Conservation (phyloP, 2,329 filamentous ascomycete genomes). For the Balansia obtecta region DNA sequence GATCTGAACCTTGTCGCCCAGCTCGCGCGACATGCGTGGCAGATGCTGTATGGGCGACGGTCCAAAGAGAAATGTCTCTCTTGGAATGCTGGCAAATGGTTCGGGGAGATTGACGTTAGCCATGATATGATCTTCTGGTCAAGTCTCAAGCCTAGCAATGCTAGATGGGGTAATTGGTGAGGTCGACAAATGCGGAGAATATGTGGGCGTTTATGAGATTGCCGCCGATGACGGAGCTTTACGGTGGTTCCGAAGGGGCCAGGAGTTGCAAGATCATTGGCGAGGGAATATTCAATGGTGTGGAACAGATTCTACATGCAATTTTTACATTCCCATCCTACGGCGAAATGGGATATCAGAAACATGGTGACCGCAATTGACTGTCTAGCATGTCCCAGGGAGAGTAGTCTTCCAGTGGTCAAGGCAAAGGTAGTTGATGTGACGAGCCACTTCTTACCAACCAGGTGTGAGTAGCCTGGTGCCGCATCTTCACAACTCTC, state of each 20-base stretch:
- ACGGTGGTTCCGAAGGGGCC: neutral
- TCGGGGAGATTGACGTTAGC: slow-evolving; percentile 32
- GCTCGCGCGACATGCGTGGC: slow-evolving; percentile 48
- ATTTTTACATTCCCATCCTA: neutral
- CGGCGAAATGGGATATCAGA: neutral
- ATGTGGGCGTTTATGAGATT: neutral
- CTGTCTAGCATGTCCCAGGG: slow-evolving; percentile 59
- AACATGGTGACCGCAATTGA: neutral
- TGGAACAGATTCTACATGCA: too few relatives aligned
- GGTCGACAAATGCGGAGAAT: too few relatives aligned
- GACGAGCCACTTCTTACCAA: slow-evolving; percentile 82
- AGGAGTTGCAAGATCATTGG: neutral
- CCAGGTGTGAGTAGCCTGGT: slow-evolving; percentile 68
- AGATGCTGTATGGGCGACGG: slow-evolving; percentile 57
- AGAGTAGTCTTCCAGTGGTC: slow-evolving; percentile 79
- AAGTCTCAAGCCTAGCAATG: too few relatives aligned
- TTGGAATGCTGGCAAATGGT: slow-evolving; percentile 51
- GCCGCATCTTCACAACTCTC: slow-evolving; percentile 61
- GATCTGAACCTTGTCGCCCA: slow-evolving; percentile 47
- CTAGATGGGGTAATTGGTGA: too few relatives aligned
- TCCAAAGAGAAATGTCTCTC: slow-evolving; percentile 49
- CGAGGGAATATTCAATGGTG: too few relatives aligned
- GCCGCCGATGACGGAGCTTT: neutral
- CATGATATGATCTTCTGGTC: neutral
- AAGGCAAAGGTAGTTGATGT: slow-evolving; percentile 93